Evolutionary conservation across 163 green algal genomes (phyloP), one percentile per base, ranked within the genome.

Genomic region (Chlamydomonas reinhardtii): DNA sequence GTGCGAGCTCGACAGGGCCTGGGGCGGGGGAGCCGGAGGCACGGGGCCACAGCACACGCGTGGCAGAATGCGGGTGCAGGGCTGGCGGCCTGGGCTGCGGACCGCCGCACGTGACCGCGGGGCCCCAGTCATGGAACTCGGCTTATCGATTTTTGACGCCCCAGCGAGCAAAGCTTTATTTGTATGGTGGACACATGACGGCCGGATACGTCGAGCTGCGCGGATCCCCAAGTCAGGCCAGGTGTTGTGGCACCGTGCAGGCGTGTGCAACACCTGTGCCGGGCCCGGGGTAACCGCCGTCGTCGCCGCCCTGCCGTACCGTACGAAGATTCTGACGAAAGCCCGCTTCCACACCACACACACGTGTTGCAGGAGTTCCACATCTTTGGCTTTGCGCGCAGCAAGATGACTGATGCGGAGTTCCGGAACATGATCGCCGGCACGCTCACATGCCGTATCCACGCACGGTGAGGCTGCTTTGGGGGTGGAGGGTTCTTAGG

Each of bases 341-440:
- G 39, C 39, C 39, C 5, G 5, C n/a, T n/a, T 8, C 39, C 39
- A 48, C 39, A 5, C 39, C 39, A 48, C 39, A 8, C 39, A 48
- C 39, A 48, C 39, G 39, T 8, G 39, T 8, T 35, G 54, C 89
- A 94, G 92, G 84, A 94, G 74, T 95, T 94, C 64, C 92, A 94
- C 70, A 71, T 99, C 5, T 98, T 97, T 87, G 98, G 98, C 19
- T 99, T 97, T 83, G 96, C 98, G 14, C 93, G 98, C n/a, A 97
- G 91, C 88, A 96, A 98, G 82, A 98, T 99, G 96, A 96, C 65
- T 0, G 93, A 98, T 76, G 95, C 93, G 32, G 94, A 98, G 89
- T 99, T 99, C 87, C 75, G 95, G 22, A 90, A 96, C 14, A 90
- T 95, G 31, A 99, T 99, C 76, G 89, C 65, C 0, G 81, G 32